A percentile compares a stretch with the other conserved stretches of the same genome.
Conservation (phyloP, 2,329 filamentous ascomycete species). For the Nigrospora osmanthi region DNA sequence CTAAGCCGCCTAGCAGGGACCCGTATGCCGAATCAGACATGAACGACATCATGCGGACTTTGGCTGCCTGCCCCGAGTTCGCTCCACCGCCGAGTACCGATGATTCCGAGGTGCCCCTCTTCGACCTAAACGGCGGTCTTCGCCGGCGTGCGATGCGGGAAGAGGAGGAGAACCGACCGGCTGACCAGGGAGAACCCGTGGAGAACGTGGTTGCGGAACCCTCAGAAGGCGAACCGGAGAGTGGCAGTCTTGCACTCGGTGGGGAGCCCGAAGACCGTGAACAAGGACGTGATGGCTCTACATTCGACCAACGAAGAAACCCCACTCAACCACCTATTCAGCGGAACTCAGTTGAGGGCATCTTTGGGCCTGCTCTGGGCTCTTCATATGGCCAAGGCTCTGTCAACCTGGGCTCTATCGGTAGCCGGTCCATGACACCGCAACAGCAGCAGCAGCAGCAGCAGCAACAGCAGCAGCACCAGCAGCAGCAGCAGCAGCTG, state of each 20-base stretch:
- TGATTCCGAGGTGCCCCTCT: conserved; percentile 60
- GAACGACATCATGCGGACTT: conserved; percentile 13
- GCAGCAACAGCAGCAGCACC: neutral
- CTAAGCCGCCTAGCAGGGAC: conserved; percentile 6
- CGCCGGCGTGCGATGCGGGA: conserved; percentile 73
- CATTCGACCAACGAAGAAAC: conserved; percentile 52
- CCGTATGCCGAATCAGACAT: conserved; percentile 10
- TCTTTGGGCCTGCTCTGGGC: conserved; percentile 45
- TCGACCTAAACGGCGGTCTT: conserved; percentile 74
- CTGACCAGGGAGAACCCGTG: conserved; percentile 38
- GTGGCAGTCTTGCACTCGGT: conserved; percentile 77
- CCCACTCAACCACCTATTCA: conserved; percentile 74
- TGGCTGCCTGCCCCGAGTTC: conserved; percentile 20
- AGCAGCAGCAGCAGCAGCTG: conserved; percentile 62
- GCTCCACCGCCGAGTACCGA: conserved; percentile 9
- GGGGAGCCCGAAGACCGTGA: conserved; percentile 86
- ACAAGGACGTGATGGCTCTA: conserved; percentile 37
- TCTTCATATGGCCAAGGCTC: conserved; percentile 40
- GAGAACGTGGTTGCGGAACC: conserved; percentile 30
- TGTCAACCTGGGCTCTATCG: conserved; percentile 50
- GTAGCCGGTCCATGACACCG: conserved; percentile 68
- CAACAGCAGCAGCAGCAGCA: conserved; percentile 64
- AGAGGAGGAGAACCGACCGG: conserved; percentile 51
- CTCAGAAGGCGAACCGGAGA: conserved; percentile 70
- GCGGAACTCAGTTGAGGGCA: conserved; percentile 44